Percentiles rank a stretch among this genome's conserved stretches.
phyloP scores from a whole-genome alignment of 176 grass and related monocot species.

The Oryza coarctata region DNA sequence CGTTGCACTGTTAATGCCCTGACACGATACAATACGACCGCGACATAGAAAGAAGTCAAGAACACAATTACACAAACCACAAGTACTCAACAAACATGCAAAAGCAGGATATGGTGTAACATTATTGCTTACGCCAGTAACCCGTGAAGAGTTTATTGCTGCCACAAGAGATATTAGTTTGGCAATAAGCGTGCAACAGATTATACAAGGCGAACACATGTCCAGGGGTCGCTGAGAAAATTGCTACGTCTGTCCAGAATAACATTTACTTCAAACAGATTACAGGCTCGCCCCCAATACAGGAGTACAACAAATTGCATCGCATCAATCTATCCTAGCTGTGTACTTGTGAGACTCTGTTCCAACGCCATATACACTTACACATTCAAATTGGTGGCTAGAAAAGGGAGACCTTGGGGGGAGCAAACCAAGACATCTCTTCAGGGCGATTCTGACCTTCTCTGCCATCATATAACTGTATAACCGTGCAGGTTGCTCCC shows the following conservation, averaged over 20 bases:
- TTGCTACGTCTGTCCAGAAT: no score
- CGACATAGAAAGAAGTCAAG: no score
- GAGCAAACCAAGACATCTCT: background rate
- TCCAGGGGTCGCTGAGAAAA: no score
- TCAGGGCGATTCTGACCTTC: background rate
- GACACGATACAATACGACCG: no score
- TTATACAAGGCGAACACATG: no score
- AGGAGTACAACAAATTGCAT: slow-evolving; percentile 9
- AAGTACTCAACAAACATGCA: background rate
- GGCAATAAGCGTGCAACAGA: no score
- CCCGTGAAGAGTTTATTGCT: background rate
- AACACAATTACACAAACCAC: no score
- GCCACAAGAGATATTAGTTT: no score
- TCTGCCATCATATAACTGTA: background rate
- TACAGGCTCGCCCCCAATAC: background rate
- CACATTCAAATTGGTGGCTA: background rate
- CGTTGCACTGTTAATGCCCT: no score
- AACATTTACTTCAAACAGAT: background rate
- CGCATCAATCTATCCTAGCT: background rate
- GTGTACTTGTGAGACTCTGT: no score
- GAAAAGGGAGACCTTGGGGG: background rate
- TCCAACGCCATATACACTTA: background rate
- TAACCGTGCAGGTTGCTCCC: background rate
- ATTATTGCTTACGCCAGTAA: background rate
- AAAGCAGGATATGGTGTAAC: background rate